Percentiles rank a stretch among this genome's conserved stretches.
Evolutionary conservation across 257 asterid species (phyloP).

Genomic region (Rehmannia glutinosa): DNA sequence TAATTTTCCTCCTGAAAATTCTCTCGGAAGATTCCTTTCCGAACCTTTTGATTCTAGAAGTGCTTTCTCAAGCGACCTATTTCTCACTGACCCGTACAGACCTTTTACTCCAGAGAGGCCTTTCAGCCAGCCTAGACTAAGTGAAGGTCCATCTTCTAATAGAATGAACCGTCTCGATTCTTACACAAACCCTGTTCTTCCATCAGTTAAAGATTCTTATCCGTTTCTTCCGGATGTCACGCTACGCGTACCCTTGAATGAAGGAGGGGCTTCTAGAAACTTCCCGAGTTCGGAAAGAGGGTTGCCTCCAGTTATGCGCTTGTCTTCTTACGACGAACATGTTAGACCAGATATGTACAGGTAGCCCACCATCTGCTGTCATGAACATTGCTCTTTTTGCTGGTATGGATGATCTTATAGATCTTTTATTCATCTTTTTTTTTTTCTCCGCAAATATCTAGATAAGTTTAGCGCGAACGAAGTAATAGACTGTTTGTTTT

Average conservation of each 20-base stretch:
- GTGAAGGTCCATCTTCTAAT: conserved; percentile 18
- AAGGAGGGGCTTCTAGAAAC: conserved; percentile 37
- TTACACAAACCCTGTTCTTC: conserved; percentile 21
- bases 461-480: neutral
- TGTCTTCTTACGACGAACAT: conserved; percentile 39
- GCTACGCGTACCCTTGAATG: conserved; percentile 30
- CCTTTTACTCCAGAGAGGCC: conserved; percentile 26
- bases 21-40: conserved; percentile 15
- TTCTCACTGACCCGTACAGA: conserved; percentile 17
- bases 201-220: conserved; percentile 19
- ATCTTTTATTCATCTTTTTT: no score
- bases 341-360: conserved; percentile 39
- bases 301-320: conserved; percentile 38
- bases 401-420: neutral
- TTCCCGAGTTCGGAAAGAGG: conserved; percentile 29
- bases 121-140: conserved; percentile 24
- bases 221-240: conserved; percentile 33
- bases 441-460: neutral
- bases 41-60: conserved; percentile 35
- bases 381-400: neutral
- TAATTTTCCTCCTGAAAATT: conserved; percentile 25
- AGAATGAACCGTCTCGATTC: conserved; percentile 29
- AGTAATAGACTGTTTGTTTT: neutral
- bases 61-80: conserved; percentile 15
- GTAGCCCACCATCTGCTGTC: conserved; percentile 24